Evolutionary conservation across 192 early-diverging fungal genomes (phyloP).

Genomic region (Spizellomyces punctatus): DNA sequence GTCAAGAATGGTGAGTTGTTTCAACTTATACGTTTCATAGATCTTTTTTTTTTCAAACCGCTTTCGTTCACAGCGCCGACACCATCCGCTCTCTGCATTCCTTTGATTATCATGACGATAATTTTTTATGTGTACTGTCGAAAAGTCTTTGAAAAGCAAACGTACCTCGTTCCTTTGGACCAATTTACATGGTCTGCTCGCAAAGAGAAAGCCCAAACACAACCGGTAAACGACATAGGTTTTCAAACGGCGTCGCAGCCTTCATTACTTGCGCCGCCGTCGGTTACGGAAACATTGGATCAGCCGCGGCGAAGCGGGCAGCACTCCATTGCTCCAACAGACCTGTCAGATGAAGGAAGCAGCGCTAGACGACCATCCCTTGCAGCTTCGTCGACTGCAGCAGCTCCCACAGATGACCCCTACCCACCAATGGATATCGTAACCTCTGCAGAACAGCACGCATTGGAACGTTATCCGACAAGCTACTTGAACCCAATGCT

Average conservation of each 20-base stretch:
- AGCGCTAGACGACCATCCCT: neutral
- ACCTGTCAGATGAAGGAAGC: neutral
- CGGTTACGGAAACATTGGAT: neutral
- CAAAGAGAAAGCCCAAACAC: neutral
- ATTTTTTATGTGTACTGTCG: conserved; percentile 45
- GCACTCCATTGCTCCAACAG: neutral
- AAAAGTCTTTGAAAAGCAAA: conserved; percentile 36
- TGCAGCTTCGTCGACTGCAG: neutral
- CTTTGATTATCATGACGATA: conserved; percentile 38
- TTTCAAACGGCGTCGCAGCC: neutral
- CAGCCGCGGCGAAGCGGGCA: too few relatives aligned
- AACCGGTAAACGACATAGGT: neutral
- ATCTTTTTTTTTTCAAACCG: neutral
- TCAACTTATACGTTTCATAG: neutral
- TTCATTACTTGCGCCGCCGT: neutral
- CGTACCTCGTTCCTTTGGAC: conserved; percentile 36
- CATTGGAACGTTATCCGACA: conserved; percentile 34
- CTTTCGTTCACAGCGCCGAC: neutral
- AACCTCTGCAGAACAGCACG: conserved; percentile 38
- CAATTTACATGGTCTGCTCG: conserved; percentile 10
- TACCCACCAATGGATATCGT: conserved; percentile 30
- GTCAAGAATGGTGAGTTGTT: conserved; percentile 28
- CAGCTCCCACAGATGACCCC: neutral
- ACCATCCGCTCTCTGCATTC: conserved; percentile 26
- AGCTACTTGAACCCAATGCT: conserved; percentile 45